Evolutionary conservation across 306 rosid species (phyloP), one percentile per base, ranked within the genome.

Genomic region (Coriaria nepalensis): DNA sequence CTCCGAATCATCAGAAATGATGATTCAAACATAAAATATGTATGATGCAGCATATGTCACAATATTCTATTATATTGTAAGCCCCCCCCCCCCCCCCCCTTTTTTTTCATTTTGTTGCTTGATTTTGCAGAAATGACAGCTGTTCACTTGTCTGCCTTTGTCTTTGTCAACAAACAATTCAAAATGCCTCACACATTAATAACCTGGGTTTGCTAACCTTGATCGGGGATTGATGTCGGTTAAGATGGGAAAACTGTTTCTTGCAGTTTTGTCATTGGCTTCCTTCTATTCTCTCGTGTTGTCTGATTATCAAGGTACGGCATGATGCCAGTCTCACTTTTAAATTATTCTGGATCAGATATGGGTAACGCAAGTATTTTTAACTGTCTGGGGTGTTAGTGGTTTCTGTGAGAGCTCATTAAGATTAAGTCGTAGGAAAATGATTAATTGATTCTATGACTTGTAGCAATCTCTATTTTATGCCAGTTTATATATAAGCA

Each of bases 231-330:
- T 67, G 68, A 70, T 68, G 78, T 13, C 62, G 35, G 71, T 65
- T 73, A 71, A 68, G 61, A 90, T 90, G 95, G 72, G 63, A 37
- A 35, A 65, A 56, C 47, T 65, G 56, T 13, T 73, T 56, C 45
- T 75, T 64, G 57, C 61, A 47, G 47, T 70, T 55, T 52, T 79
- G 65, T 39, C 72, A 41, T 67, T 79, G 56, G 62, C 79, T 63
- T 81, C 68, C 82, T 62, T 79, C 43, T 68, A 48, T 52, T 75
- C 86, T 40, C 62, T 71, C 56, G 98, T 56, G 33, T 35, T 72
- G 57, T 47, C 94, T 49, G 94, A 90, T 75, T 4, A 43, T 13
- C 94, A 90, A 85, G 98, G 98, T 90, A 79, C 39, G 35, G 7
- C 40, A 41, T 41, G 34, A 13, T 44, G 15, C 34, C 51, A 15